These are phyloP conservation scores for Arachnopeziza araneosa DNA, from an alignment of 2,329 filamentous ascomycete genomes.

Conservation along the genomic window DNA sequence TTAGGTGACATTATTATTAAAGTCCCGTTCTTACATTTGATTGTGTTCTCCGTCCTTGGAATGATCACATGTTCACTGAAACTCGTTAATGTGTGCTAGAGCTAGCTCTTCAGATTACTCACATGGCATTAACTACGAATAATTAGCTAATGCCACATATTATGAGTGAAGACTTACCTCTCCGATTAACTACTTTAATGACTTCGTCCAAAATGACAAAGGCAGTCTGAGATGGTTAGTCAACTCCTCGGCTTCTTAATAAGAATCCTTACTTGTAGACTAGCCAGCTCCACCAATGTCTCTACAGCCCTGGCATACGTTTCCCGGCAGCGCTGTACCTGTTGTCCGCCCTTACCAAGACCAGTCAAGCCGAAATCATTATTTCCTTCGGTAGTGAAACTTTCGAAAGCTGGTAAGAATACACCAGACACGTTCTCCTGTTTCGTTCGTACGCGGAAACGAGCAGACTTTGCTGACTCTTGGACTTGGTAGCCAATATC, in stretches of 20 bases:
- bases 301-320: conserved; percentile 95
- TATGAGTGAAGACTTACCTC: conserved; percentile 51
- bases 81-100: conserved; percentile 12
- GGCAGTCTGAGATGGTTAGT: conserved; percentile 56
- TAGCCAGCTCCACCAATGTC: conserved; percentile 89
- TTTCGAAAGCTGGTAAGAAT: conserved; percentile 88
- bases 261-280: conserved; percentile 59
- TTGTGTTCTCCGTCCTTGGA: conserved; percentile 97
- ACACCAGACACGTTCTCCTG: conserved; percentile 99
- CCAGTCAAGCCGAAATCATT: conserved; percentile 97
- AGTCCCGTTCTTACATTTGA: conserved; percentile 64
- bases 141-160: background rate
- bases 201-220: conserved; percentile 98
- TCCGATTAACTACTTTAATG: conserved; percentile 96
- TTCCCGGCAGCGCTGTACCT: conserved; percentile 90
- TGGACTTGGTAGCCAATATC: conserved; percentile 97
- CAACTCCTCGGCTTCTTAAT: background rate
- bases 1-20: background rate
- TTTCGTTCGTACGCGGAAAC: conserved; percentile 88
- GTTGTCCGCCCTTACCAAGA: conserved; percentile 92
- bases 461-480: conserved; percentile 87
- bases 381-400: conserved; percentile 79
- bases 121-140: conserved; percentile 81
- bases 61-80: conserved; percentile 87
- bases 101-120: conserved; percentile 28